Base-by-base conservation (phyloP, 2,329 filamentous ascomycete species). In the Beauveria sp. region DNA sequence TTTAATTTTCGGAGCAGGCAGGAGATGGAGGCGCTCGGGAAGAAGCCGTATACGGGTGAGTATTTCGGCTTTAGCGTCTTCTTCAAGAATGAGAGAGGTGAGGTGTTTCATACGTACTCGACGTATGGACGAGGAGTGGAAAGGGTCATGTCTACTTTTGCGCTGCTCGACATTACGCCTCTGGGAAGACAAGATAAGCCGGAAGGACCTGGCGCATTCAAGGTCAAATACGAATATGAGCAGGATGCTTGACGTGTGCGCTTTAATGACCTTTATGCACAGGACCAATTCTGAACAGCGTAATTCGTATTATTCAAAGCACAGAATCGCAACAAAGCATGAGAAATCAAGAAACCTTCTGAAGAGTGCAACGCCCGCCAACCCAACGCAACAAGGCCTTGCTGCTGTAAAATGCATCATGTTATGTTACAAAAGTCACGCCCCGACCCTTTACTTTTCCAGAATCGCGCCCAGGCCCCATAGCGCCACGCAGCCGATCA, bases 401-500 rank as follows among this genome's bases (percentile, higher is more conserved):
- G 49, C 28, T 51, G 49, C 42, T 53, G 28, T 14, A 53, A 26
- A 60, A 52, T 51, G 34, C 22, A 43, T 34, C 57, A 31, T 43
- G 7, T 28, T 31, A 51, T 51, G 1, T 54, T 49, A 53, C 38
- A 59, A 20, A 7, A 22, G 10, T 18, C 20, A 51, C 9, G 22
- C 9, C n/a, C 3, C 18, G n/a, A 26, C 26, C 31, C 28, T 16
- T 69, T 56, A 72, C 49, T 64, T 67, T 68, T 68, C 82, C 40
- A 87, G 62, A 59, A 81, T 82, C 2, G 83, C 83, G 5, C 83
- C 81, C 22, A 85, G 64, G 5, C 76, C 79, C 85, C 85, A 88
- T 2, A 87, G 72, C 50, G 83, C 71, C 10, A 79, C 81, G 67
- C 85, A 88, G 1, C 83, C 85, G n/a, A 78, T 81, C 58, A 89